Conservation (phyloP, 1,284 basidiomycete genomes). For the Vanrija sp. region DNA sequence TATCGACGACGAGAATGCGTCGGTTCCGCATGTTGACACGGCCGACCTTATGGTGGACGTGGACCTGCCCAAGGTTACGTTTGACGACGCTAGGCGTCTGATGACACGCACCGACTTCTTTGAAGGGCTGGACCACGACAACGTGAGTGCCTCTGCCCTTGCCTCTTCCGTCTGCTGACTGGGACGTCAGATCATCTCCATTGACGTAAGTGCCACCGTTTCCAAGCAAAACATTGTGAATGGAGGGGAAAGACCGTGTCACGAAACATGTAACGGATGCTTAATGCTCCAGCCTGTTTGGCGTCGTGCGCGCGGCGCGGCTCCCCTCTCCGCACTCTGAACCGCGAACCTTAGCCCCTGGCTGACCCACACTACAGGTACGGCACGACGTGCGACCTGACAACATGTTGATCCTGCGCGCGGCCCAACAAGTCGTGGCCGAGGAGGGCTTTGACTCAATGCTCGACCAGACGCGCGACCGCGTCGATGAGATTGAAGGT, state of each 20-base stretch:
- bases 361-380: conserved; percentile 45
- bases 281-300: neutral
- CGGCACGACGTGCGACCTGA: conserved; percentile 73
- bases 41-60: conserved; percentile 18
- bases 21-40: neutral
- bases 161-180: conserved; percentile 19
- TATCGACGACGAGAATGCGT: conserved; percentile 1
- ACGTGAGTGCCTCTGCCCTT: conserved; percentile 32
- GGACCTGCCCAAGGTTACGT: conserved; percentile 38
- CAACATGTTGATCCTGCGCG: conserved; percentile 66
- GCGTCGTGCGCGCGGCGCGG: no score
- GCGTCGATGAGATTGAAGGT: conserved; percentile 60
- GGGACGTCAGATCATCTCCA: conserved; percentile 62
- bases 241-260: no score
- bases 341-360: no score
- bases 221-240: neutral
- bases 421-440: conserved; percentile 63
- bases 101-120: conserved; percentile 80
- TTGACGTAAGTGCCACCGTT: conserved; percentile 59
- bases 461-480: conserved; percentile 63
- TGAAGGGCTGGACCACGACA: conserved; percentile 52
- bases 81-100: conserved; percentile 54
- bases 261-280: neutral
- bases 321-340: no score
- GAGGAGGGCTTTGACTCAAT: conserved; percentile 68